phyloP scores from a whole-genome alignment of 192 early-diverging fungal species.

The Rhizophagus sp. region DNA sequence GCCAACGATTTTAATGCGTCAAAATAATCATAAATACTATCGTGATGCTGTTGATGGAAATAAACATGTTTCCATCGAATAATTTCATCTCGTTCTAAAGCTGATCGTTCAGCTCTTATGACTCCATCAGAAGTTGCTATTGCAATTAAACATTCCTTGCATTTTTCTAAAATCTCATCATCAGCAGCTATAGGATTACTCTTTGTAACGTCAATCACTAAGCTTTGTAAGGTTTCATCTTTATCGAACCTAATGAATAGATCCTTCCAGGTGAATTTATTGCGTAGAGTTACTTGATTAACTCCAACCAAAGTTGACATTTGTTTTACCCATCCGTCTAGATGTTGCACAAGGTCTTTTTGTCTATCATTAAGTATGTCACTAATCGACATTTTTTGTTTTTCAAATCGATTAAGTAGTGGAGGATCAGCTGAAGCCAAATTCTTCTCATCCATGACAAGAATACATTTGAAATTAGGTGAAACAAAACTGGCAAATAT shows the following conservation, averaged over 20 bases:
- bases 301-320: conserved; percentile 13
- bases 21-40: conserved; percentile 3
- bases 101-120: conserved; percentile 12
- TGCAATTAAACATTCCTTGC: conserved; percentile 24
- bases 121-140: conserved; percentile 32
- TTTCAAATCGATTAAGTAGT: conserved; percentile 25
- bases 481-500: not conserved
- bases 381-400: conserved; percentile 21
- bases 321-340: conserved; percentile 11
- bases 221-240: conserved; percentile 27
- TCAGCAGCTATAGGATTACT: conserved; percentile 2
- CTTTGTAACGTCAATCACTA: conserved; percentile 5
- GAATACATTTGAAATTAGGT: conserved; percentile 21
- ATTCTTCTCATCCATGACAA: conserved; percentile 25
- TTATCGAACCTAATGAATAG: conserved; percentile 26
- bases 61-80: conserved; percentile 14
- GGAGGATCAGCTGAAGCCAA: conserved; percentile 15
- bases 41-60: conserved; percentile 12
- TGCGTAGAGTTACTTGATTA: not conserved
- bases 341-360: not conserved
- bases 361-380: not conserved
- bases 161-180: conserved; percentile 12
- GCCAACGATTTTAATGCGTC: not conserved
- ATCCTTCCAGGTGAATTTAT: conserved; percentile 5
- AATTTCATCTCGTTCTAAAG: not conserved